A percentile compares a stretch with the other conserved stretches of the same genome.
These are phyloP conservation scores for Cladosporium sp. DNA, from an alignment of 2,329 filamentous ascomycete genomes.

Conservation along the genomic window DNA sequence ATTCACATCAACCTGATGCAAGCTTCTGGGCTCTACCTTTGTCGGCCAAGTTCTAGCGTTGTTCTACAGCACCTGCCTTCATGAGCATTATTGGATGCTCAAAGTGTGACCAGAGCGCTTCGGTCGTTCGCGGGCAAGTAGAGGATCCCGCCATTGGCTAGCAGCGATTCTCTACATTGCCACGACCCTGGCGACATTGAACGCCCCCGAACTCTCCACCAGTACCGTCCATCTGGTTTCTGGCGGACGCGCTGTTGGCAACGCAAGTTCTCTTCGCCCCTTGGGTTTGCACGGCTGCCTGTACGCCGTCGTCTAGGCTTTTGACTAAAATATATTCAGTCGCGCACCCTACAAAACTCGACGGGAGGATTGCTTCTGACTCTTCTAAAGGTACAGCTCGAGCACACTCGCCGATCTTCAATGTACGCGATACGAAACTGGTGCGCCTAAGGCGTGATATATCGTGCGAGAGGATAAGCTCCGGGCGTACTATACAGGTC, in stretches of 20 bases:
- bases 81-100: no score
- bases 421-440: background rate
- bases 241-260: background rate
- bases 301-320: background rate
- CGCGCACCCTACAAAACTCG: background rate
- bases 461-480: slow-evolving; percentile 1
- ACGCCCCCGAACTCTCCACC: background rate
- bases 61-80: no score
- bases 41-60: no score
- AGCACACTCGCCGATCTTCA: background rate
- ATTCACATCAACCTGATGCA: no score
- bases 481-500: background rate
- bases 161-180: background rate
- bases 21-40: no score
- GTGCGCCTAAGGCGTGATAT: background rate
- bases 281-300: background rate
- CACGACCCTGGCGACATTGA: background rate
- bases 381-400: background rate
- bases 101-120: background rate
- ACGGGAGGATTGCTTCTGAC: background rate
- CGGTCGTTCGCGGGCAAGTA: background rate
- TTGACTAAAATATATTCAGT: background rate
- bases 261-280: background rate
- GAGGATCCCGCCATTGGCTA: background rate
- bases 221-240: background rate